Conservation (phyloP, 176 grass and related monocot genomes). For the Tuctoria greenei region DNA sequence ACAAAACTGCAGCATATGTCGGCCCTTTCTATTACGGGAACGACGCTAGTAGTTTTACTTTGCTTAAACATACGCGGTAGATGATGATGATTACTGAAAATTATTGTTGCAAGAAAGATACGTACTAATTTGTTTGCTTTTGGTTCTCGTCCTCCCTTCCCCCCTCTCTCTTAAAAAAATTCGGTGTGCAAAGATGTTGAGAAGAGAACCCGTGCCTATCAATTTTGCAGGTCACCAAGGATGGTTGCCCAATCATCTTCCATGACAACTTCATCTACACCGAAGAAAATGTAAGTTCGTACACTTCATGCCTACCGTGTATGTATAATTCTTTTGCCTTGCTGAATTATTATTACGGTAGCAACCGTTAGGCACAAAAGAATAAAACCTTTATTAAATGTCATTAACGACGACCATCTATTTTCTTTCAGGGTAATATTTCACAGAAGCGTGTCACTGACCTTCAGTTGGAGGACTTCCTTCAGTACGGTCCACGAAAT, state of each 20-base stretch:
- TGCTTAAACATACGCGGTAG: neutral
- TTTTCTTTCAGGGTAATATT: slow-evolving; percentile 53
- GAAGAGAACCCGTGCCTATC: slow-evolving; percentile 57
- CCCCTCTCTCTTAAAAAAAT: slow-evolving; percentile 33
- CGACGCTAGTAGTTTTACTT: neutral
- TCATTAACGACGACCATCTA: neutral
- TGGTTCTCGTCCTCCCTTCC: neutral
- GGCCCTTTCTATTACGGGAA: neutral
- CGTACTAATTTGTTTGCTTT: slow-evolving; percentile 45
- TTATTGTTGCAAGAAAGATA: slow-evolving; percentile 14
- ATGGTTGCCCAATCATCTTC: slow-evolving; percentile 77
- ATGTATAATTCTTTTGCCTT: neutral
- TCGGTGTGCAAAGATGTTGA: slow-evolving; percentile 57
- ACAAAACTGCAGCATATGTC: neutral
- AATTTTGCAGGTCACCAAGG: slow-evolving; percentile 84
- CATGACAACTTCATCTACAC: slow-evolving; percentile 76
- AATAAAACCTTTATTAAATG: neutral
- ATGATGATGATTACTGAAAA: slow-evolving; percentile 15
- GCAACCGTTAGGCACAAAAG: neutral
- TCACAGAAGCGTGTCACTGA: slow-evolving; percentile 62
- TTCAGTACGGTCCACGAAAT: slow-evolving; percentile 72
- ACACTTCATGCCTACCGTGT: neutral
- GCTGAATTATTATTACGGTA: neutral
- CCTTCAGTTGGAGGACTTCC: slow-evolving; percentile 67
- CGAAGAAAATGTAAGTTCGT: slow-evolving; percentile 61